Evolutionary conservation across 345 rosid genomes (phyloP).

Genomic region (Euphorbia peplus): DNA sequence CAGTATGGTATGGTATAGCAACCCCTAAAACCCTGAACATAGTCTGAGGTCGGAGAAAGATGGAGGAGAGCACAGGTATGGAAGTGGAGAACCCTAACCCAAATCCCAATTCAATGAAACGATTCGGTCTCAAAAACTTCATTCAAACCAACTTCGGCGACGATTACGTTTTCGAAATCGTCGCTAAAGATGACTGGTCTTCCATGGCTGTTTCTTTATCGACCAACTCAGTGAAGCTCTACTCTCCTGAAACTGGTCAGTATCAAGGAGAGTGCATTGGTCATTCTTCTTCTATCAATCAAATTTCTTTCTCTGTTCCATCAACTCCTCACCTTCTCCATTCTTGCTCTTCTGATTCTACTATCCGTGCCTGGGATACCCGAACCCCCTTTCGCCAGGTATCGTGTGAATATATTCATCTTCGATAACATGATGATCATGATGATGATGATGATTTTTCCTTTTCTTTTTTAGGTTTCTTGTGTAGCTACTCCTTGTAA

Average conservation of each 20-base stretch:
- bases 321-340: constrained; percentile 64
- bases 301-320: constrained; percentile 56
- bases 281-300: constrained; percentile 61
- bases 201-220: constrained; percentile 92
- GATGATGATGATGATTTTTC: background rate
- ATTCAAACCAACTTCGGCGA: constrained; percentile 84
- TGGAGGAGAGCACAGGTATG: constrained; percentile 51
- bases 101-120: constrained; percentile 29
- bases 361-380: constrained; percentile 86
- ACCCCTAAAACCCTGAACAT: constrained; percentile 18
- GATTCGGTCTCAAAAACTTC: constrained; percentile 63
- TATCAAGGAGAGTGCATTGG: constrained; percentile 83
- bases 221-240: constrained; percentile 67
- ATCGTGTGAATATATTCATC: background rate
- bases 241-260: constrained; percentile 82
- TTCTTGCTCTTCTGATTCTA: constrained; percentile 92
- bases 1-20: background rate
- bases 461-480: constrained; percentile 47
- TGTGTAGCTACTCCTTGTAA: constrained; percentile 44
- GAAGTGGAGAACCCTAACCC: constrained; percentile 44
- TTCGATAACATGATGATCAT: background rate
- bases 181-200: constrained; percentile 73
- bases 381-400: constrained; percentile 80
- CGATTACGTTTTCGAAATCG: constrained; percentile 86
- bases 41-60: background rate